Conservation (phyloP, 1,284 basidiomycete genomes). For the Tilletia indica region DNA sequence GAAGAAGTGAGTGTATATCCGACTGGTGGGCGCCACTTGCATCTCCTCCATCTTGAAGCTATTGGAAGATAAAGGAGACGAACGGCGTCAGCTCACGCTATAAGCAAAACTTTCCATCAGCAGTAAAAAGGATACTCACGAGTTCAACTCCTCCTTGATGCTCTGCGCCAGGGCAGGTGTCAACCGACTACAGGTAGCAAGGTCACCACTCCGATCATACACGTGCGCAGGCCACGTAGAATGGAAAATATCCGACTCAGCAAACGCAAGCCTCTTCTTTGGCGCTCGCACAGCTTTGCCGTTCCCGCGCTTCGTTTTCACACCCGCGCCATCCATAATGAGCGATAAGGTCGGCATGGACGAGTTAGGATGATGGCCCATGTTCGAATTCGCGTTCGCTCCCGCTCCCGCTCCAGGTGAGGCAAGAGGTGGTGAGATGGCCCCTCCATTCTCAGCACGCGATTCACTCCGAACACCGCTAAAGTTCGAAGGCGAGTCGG, state of each 20-base stretch:
- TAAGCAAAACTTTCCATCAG: too few species aligned
- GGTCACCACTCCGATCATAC: slow-evolving; percentile 91
- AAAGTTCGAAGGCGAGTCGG: slow-evolving; percentile 28
- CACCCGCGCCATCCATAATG: slow-evolving; percentile 60
- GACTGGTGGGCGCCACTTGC: slow-evolving; percentile 71
- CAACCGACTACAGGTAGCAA: slow-evolving; percentile 91
- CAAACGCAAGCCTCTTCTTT: slow-evolving; percentile 75
- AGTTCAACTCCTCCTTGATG: slow-evolving; percentile 72
- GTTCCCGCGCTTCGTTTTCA: slow-evolving; percentile 58
- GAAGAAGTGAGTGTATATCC: slow-evolving; percentile 54
- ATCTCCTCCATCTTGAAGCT: slow-evolving; percentile 98
- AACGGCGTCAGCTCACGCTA: neutral
- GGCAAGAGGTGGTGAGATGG: slow-evolving; percentile 16
- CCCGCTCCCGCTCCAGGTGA: slow-evolving; percentile 33
- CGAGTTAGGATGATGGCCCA: slow-evolving; percentile 58
- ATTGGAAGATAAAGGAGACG: slow-evolving; percentile 58
- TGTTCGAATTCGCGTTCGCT: slow-evolving; percentile 27
- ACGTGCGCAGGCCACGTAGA: slow-evolving; percentile 86
- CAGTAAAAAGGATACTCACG: neutral
- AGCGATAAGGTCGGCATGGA: slow-evolving; percentile 79
- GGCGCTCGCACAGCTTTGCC: slow-evolving; percentile 60
- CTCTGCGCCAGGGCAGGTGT: slow-evolving; percentile 90
- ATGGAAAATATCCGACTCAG: slow-evolving; percentile 86
- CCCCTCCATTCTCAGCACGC: neutral
- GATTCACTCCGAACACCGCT: slow-evolving; percentile 1